These are phyloP conservation scores for Pelargonium myrrhifolium DNA, from an alignment of 441 rosid genomes.

Conservation along the genomic window DNA sequence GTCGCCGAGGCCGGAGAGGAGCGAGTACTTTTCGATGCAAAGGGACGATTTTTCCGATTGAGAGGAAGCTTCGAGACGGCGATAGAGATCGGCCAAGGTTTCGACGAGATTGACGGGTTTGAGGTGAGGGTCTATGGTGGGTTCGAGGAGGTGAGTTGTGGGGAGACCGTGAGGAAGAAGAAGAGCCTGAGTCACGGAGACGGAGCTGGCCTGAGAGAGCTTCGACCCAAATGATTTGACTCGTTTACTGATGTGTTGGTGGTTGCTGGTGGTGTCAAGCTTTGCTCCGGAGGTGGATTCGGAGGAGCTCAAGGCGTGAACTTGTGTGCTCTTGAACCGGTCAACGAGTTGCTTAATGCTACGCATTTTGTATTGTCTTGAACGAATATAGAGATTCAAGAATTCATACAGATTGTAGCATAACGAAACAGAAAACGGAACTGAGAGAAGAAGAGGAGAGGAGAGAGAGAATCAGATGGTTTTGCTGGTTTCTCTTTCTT, in stretches of 20 bases:
- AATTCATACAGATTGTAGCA: too few relatives aligned
- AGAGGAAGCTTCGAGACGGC: slow-evolving; percentile 43
- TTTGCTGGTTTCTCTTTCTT: too few relatives aligned
- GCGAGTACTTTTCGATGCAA: slow-evolving; percentile 30
- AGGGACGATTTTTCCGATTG: slow-evolving; percentile 45
- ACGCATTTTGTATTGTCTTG: neutral
- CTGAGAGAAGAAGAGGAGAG: neutral
- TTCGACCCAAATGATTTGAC: slow-evolving; percentile 5
- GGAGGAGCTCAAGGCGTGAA: slow-evolving; percentile 4
- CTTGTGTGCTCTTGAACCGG: slow-evolving; percentile 6
- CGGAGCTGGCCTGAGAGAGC: slow-evolving; percentile 13
- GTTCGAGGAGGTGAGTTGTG: slow-evolving; percentile 59
- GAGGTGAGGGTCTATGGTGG: slow-evolving; percentile 59
- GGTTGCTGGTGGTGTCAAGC: neutral
- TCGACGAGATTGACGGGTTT: slow-evolving; percentile 63
- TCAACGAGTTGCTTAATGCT: slow-evolving; percentile 2
- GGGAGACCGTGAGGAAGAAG: slow-evolving; percentile 84
- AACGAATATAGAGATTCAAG: neutral
- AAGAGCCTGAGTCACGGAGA: slow-evolving; percentile 26
- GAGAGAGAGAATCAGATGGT: too few relatives aligned
- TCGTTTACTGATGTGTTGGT: neutral
- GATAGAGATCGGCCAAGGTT: slow-evolving; percentile 53
- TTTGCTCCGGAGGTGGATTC: neutral
- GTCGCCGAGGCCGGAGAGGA: slow-evolving; percentile 62
- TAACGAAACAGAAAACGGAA: neutral